phyloP scores from a whole-genome alignment of 495 filamentous ascomycete genomes.

The Podospora didyma region DNA sequence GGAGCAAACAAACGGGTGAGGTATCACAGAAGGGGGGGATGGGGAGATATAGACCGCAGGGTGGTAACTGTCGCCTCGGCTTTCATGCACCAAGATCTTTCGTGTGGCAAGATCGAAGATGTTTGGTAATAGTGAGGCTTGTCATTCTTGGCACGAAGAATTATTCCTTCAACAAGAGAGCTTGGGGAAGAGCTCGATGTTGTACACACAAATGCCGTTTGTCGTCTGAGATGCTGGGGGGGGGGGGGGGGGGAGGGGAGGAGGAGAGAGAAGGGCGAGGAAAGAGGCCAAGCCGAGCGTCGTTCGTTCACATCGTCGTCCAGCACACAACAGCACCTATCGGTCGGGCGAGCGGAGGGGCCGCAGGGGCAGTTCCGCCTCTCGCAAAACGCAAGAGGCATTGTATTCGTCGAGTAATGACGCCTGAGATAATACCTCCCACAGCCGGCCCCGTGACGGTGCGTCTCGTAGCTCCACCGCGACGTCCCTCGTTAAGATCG shows the following conservation, averaged over 20 bases:
- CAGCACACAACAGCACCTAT: not conserved
- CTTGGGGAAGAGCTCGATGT: slow-evolving; percentile 70
- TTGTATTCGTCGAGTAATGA: slow-evolving; percentile 29
- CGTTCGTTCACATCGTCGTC: slow-evolving; percentile 1
- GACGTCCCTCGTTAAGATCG: slow-evolving; percentile 30
- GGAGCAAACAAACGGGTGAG: too few relatives aligned
- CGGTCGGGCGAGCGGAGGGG: not conserved
- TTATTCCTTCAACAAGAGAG: slow-evolving; percentile 94
- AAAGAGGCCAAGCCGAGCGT: not conserved
- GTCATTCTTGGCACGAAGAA: slow-evolving; percentile 85
- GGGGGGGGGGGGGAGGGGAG: slow-evolving; percentile 1
- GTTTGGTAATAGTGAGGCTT: slow-evolving; percentile 88
- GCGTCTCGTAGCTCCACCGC: slow-evolving; percentile 17
- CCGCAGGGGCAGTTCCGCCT: slow-evolving; percentile 12
- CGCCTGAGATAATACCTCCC: slow-evolving; percentile 34
- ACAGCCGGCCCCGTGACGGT: slow-evolving; percentile 26
- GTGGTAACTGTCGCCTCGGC: slow-evolving; percentile 61
- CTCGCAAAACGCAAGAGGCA: slow-evolving; percentile 21
- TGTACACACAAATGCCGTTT: slow-evolving; percentile 99
- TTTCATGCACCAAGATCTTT: slow-evolving; percentile 81
- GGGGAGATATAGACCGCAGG: not conserved
- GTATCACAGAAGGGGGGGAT: not conserved
- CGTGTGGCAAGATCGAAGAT: slow-evolving; percentile 57
- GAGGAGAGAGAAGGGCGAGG: not conserved
- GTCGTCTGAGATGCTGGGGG: slow-evolving; percentile 1